Conservation (phyloP, 2,329 filamentous ascomycete species). For the Cordyceps militaris region DNA sequence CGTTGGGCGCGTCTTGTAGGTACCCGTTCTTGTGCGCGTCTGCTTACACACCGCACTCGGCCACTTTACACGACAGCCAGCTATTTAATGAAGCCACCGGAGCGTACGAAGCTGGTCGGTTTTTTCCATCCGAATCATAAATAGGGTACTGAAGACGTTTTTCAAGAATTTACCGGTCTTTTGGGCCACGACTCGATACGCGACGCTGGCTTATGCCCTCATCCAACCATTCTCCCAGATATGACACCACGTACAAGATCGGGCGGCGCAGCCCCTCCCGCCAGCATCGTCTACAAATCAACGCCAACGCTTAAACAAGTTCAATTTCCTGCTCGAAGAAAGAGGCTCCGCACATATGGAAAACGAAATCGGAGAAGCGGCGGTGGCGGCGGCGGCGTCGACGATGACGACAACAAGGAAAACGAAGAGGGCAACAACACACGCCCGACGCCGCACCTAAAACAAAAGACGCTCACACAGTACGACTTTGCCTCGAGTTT, state of each 20-base stretch:
- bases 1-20: slow-evolving; percentile 3
- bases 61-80: not conserved
- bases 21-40: slow-evolving; percentile 5
- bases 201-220: not conserved
- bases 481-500: slow-evolving; percentile 32
- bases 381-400: slow-evolving; percentile 12
- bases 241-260: slow-evolving; percentile 34
- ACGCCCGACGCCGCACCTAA: slow-evolving; percentile 16
- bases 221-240: not conserved
- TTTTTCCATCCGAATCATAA: not conserved
- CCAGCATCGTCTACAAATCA: slow-evolving; percentile 31
- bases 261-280: slow-evolving; percentile 28
- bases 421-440: slow-evolving; percentile 28
- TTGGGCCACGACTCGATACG: not conserved
- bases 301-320: slow-evolving; percentile 31
- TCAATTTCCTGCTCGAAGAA: slow-evolving; percentile 31
- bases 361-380: slow-evolving; percentile 1
- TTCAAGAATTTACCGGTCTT: not conserved
- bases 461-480: slow-evolving; percentile 38
- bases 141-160: not conserved
- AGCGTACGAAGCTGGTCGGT: not conserved
- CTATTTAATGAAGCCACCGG: not conserved
- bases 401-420: slow-evolving; percentile 30
- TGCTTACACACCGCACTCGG: not conserved
- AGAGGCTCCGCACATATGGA: slow-evolving; percentile 29